Evolutionary conservation across 2,329 filamentous ascomycete genomes (phyloP), one percentile per base, ranked within the genome.

Genomic region (Aspergillus amoenus): DNA sequence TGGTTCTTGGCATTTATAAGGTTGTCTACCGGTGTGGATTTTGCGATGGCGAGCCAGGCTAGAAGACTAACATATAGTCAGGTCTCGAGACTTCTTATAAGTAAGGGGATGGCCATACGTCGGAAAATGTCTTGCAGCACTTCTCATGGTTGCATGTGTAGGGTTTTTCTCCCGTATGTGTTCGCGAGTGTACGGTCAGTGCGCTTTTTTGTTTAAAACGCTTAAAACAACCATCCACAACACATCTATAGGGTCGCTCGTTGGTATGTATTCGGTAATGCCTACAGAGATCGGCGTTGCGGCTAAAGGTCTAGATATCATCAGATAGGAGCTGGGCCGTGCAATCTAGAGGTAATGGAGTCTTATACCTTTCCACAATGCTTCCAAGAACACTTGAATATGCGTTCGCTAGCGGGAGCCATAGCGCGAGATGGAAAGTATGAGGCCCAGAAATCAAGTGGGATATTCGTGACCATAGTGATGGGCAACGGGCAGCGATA

Each of bases 211-310:
- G 77, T 58, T 79, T 79, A 60, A 79, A 79, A 63, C 75, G 78
- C 66, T 79, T 79, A 56, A 73, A 74, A 67, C 77, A 79, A 57
- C 74, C 73, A 50, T 72, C 68, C 47, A 76, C 72, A 1, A 69
- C 76, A 65, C 77, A 79, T 47, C 73, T 71, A 58, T 79, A 79
- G 15, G 77, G 77, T 47, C 77, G 74, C 61, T 79, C 77, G 63
- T 79, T 79, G 62, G 77, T 79, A 55, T 79, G 77, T 65, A 79
- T 79, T 55, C 77, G 74, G 64, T 75, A 76, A 62, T 79, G 77
- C 59, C 77, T 70, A 62, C 75, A 75, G 41, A 79, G 71, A 66
- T 79, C 77, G 18, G 77, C 79, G 58, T 79, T 79, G 68, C 77
- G 75, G 70, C 79, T 79, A 70, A 79, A 79, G 5, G 76, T 76